These are phyloP conservation scores for Papilionanthe hybrid DNA, from an alignment of 116 monocot species.

Conservation along the genomic window DNA sequence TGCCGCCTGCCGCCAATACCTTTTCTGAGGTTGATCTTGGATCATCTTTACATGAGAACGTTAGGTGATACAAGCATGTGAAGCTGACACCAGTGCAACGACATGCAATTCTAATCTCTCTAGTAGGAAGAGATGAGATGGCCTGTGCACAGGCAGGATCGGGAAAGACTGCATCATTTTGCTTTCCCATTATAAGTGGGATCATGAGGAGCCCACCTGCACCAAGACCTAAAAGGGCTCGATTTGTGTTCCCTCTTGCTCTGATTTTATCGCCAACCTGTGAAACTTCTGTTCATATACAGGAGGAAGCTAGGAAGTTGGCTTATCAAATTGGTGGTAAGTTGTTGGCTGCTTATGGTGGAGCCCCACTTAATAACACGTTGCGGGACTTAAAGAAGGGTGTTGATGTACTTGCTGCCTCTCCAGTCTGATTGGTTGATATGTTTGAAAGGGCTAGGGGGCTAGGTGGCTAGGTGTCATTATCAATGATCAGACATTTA, in stretches of 20 bases:
- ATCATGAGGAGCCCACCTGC: constrained; percentile 41
- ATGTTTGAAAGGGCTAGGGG: no score
- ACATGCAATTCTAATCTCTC: constrained; percentile 70
- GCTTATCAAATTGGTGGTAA: constrained; percentile 58
- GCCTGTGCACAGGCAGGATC: constrained; percentile 87
- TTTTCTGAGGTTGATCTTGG: constrained; percentile 79
- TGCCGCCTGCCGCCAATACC: constrained; percentile 43
- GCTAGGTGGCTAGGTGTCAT: no score
- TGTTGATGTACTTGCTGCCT: no score
- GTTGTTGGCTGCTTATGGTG: constrained; percentile 61
- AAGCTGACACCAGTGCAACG: constrained; percentile 74
- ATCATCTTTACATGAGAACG: constrained; percentile 57
- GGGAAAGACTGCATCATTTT: constrained; percentile 74
- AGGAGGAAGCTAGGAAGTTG: constrained; percentile 61
- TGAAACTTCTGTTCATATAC: constrained; percentile 67
- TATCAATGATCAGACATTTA: no score
- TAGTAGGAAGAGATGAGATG: constrained; percentile 64
- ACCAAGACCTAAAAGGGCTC: constrained; percentile 33
- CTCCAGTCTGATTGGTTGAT: no score
- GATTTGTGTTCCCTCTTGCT: constrained; percentile 60
- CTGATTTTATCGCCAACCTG: constrained; percentile 79
- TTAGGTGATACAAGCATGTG: constrained; percentile 67
- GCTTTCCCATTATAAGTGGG: constrained; percentile 79
- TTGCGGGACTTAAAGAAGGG: no score
- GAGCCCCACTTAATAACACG: constrained; percentile 52